Evolutionary conservation across 495 filamentous ascomycete genomes (phyloP).

Genomic region (Articulospora tetracladia): DNA sequence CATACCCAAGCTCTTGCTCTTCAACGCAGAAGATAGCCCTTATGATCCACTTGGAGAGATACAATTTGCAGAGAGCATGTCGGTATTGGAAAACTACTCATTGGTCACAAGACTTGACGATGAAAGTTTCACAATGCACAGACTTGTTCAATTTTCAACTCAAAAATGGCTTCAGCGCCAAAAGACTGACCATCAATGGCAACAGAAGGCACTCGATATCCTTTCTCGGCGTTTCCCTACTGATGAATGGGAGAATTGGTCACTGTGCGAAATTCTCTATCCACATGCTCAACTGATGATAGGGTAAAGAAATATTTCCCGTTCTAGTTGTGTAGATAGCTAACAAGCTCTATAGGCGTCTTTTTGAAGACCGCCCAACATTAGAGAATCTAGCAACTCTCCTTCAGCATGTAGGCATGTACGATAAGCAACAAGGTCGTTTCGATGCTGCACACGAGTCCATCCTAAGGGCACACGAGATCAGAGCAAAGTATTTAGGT

Average conservation of each 20-base stretch:
- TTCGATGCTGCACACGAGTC: neutral
- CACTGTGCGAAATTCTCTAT: too few relatives aligned
- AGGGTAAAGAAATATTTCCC: conserved; percentile 11
- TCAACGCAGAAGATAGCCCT: neutral
- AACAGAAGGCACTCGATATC: too few relatives aligned
- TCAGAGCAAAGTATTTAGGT: neutral
- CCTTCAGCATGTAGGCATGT: neutral
- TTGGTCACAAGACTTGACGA: conserved; percentile 19
- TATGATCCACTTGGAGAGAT: too few relatives aligned
- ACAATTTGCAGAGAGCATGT: conserved; percentile 15
- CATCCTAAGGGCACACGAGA: neutral
- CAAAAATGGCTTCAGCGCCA: too few relatives aligned
- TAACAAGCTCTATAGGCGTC: neutral
- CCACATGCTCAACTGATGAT: too few relatives aligned
- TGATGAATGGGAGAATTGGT: too few relatives aligned
- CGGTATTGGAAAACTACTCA: conserved; percentile 25
- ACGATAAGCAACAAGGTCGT: neutral
- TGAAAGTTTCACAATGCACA: conserved; percentile 22
- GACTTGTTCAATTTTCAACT: conserved; percentile 26
- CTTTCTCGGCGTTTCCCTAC: too few relatives aligned
- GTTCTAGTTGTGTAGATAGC: conserved; percentile 11
- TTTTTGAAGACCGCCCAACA: neutral
- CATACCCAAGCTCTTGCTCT: neutral
- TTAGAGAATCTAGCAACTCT: neutral
- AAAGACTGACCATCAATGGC: too few relatives aligned